Conservation (phyloP, 805 yeast genomes). For the Pichia paraexigua region DNA sequence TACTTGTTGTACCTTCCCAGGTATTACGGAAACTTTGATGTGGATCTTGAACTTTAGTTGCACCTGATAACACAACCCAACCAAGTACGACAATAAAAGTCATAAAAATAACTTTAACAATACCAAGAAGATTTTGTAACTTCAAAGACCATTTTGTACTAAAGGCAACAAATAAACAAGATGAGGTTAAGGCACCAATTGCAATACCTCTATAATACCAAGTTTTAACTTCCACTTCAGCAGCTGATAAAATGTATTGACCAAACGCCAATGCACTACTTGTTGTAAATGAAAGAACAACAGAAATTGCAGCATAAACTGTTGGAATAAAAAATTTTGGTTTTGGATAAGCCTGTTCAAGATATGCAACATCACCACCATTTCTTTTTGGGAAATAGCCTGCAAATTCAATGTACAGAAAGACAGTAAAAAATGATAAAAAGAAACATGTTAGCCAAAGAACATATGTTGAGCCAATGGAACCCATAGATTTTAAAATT, state of each 20-base stretch:
- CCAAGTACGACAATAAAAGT: conserved; percentile 67
- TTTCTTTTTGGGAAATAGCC: conserved; percentile 45
- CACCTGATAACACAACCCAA: conserved; percentile 77
- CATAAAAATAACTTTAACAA: conserved; percentile 66
- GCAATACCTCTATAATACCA: conserved; percentile 80
- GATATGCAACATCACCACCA: conserved; percentile 81
- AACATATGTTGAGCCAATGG: conserved; percentile 35
- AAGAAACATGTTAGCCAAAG: conserved; percentile 37
- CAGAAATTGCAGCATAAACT: conserved; percentile 61
- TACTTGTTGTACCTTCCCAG: conserved; percentile 34
- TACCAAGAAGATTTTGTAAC: conserved; percentile 58
- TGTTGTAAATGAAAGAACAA: conserved; percentile 78
- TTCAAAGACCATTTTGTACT: conserved; percentile 60
- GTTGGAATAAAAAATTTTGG: conserved; percentile 64
- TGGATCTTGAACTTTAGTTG: conserved; percentile 31
- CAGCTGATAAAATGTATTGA: conserved; percentile 67
- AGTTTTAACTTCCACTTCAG: conserved; percentile 54
- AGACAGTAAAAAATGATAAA: conserved; percentile 30
- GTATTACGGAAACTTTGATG: conserved; percentile 27
- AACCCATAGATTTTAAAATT: conserved; percentile 39
- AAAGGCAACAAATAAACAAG: conserved; percentile 54
- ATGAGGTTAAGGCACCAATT: conserved; percentile 62
- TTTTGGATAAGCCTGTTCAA: conserved; percentile 60
- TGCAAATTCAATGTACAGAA: conserved; percentile 34
- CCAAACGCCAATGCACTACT: conserved; percentile 64